Evolutionary conservation across 73 alveolate species (phyloP), one percentile per base, ranked within the genome.

Genomic region (Paramecium primaurelia): DNA sequence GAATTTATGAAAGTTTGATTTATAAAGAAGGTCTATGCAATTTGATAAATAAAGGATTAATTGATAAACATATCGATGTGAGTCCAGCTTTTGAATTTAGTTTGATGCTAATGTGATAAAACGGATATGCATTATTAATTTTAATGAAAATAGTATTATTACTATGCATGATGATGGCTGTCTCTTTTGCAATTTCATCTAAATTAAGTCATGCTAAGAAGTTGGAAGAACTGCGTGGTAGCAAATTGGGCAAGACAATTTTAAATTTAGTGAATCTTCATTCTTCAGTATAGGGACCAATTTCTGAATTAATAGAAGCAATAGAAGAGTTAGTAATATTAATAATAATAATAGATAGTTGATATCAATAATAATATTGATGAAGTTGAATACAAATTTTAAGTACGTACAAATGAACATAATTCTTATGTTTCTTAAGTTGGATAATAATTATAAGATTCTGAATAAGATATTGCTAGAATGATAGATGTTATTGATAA

Each of bases 381-480:
- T 34, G 91, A 80, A 47, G 47, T 80, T 6, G 91, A 80, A 25
- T 80, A 26, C 34, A 42, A 42, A 25, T 80, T 44, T 44, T 47
- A 80, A 49, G 45, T 26, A 47, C 40, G 91, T 4, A 80, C 91
- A 26, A 80, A 80, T 49, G 91, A 80, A 18, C 91, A 80, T 26
- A 80, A 80, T 36, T 44, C 73, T 7, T 80, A 80, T 80, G 91
- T 80, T 6, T 54, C 44, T 80, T 9, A 20, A 14, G 49, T 45
- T 20, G 91, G 58, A 45, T 44, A 80, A 26, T 12, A 49, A 45
- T 26, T 80, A 20, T 12, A 49, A 80, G 91, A 80, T 80, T 77
- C 91, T 26, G 91, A 80, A 20, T 47, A 80, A 49, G 91, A 80
- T 44, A 80, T 80, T 26, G 91, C 91, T 3, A 80, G 91, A 80